These are phyloP conservation scores for Singerocomus inundabilis DNA, from an alignment of 1,284 basidiomycete genomes.

Conservation along the genomic window DNA sequence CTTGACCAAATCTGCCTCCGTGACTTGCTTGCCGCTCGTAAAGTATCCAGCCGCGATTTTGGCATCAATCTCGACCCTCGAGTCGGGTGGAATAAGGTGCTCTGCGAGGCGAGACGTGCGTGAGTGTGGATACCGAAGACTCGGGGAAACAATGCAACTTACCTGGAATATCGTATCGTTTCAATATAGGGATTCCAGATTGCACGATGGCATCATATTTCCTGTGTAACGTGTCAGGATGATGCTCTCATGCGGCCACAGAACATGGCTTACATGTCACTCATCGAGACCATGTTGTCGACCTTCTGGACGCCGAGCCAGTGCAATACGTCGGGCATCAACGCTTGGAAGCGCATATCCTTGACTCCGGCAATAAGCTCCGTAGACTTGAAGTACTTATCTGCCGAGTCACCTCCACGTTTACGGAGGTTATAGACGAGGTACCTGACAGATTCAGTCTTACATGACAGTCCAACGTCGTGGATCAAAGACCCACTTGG, in stretches of 20 bases:
- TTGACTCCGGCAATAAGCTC: conserved; percentile 94
- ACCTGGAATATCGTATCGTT: conserved; percentile 84
- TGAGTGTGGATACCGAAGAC: not conserved
- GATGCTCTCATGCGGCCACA: not conserved
- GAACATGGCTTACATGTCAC: conserved; percentile 62
- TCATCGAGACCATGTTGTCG: conserved; percentile 91
- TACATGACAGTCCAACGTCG: not conserved
- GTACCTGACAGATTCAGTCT: conserved; percentile 47
- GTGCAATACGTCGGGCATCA: conserved; percentile 95
- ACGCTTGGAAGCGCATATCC: conserved; percentile 92
- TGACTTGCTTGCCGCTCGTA: conserved; percentile 74
- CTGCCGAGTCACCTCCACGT: conserved; percentile 88
- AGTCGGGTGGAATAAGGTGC: conserved; percentile 86
- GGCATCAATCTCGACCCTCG: conserved; percentile 92
- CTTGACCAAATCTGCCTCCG: conserved; percentile 74
- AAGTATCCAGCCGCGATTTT: conserved; percentile 95
- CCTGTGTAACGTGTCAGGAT: conserved; percentile 41
- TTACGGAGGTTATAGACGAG: conserved; percentile 95
- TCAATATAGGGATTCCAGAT: conserved; percentile 82
- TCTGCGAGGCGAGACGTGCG: conserved; percentile 37
- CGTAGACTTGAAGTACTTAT: conserved; percentile 93
- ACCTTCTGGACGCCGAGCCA: conserved; percentile 92
- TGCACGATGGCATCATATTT: conserved; percentile 93
- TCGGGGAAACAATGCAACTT: conserved; percentile 14
- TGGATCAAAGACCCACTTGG: conserved; percentile 54